A percentile compares a stretch with the other conserved stretches of the same genome.
These are phyloP conservation scores for Aspergillus piperis DNA, from an alignment of 2,329 filamentous ascomycete genomes.

Conservation along the genomic window DNA sequence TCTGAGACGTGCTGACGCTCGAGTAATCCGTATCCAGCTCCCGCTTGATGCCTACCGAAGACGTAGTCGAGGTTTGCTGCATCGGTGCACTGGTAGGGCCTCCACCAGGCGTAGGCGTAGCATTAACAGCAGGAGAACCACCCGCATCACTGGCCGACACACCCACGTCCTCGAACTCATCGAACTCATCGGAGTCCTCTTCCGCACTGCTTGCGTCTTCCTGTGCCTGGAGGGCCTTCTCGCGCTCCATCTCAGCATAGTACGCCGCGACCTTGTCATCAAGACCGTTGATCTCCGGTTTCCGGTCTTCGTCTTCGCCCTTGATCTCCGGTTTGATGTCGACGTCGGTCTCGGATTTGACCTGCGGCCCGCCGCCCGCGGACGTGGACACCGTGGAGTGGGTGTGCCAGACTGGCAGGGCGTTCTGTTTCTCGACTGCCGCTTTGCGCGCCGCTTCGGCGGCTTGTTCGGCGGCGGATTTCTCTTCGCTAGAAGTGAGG, in stretches of 20 bases:
- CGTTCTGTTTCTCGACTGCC: slow-evolving; percentile 53
- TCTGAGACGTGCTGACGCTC: slow-evolving; percentile 41
- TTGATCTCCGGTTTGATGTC: slow-evolving; percentile 44
- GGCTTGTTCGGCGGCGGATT: slow-evolving; percentile 51
- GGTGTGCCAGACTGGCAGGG: slow-evolving; percentile 56
- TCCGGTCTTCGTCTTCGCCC: slow-evolving; percentile 46
- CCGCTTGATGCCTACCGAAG: slow-evolving; percentile 37
- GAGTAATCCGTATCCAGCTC: slow-evolving; percentile 41
- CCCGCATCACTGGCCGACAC: slow-evolving; percentile 38
- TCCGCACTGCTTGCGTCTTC: slow-evolving; percentile 45
- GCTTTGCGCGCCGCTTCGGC: slow-evolving; percentile 51
- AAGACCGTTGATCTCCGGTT: slow-evolving; percentile 43
- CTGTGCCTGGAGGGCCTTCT: slow-evolving; percentile 44
- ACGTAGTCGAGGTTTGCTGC: slow-evolving; percentile 4
- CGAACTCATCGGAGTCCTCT: slow-evolving; percentile 43
- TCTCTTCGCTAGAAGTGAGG: slow-evolving; percentile 51
- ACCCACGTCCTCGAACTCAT: slow-evolving; percentile 50
- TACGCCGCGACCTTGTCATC: slow-evolving; percentile 51
- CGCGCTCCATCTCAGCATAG: slow-evolving; percentile 49
- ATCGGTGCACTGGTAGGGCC: slow-evolving; percentile 32
- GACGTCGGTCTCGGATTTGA: slow-evolving; percentile 35
- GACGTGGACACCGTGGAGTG: slow-evolving; percentile 49
- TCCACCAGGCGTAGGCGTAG: slow-evolving; percentile 14
- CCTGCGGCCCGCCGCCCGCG: slow-evolving; percentile 25
- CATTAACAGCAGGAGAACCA: slow-evolving; percentile 33